These are phyloP conservation scores for Candida awuae DNA, from an alignment of 805 yeast species.

Conservation along the genomic window DNA sequence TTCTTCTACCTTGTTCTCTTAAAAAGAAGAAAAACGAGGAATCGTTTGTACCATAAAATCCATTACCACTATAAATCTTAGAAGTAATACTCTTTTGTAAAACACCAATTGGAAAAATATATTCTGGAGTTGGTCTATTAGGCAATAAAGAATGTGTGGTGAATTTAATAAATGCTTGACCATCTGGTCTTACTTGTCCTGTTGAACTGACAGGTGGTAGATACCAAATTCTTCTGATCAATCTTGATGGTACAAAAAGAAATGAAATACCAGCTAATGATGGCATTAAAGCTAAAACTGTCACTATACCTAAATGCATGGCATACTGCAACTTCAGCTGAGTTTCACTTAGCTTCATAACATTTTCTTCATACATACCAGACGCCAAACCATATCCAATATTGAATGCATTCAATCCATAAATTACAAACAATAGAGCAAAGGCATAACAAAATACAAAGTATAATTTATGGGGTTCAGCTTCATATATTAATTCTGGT, in stretches of 20 bases:
- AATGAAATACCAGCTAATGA: constrained; percentile 33
- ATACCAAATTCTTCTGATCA: constrained; percentile 70
- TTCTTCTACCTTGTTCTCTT: constrained; percentile 45
- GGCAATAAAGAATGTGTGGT: constrained; percentile 74
- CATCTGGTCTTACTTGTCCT: constrained; percentile 36
- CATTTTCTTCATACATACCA: constrained; percentile 25
- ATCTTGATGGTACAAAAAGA: constrained; percentile 55
- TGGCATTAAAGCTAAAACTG: constrained; percentile 36
- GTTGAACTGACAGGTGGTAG: constrained; percentile 35
- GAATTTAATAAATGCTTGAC: constrained; percentile 40
- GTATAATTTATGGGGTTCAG: constrained; percentile 75
- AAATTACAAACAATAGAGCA: constrained; percentile 61
- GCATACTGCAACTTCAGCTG: constrained; percentile 20
- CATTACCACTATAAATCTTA: constrained; percentile 79
- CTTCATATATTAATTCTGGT: constrained; percentile 74
- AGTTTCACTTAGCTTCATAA: constrained; percentile 22
- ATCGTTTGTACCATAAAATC: constrained; percentile 78
- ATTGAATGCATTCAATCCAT: constrained; percentile 42
- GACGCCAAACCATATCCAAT: constrained; percentile 26
- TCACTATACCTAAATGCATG: constrained; percentile 27
- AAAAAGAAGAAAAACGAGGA: constrained; percentile 66
- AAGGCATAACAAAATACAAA: constrained; percentile 62
- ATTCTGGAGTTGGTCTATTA: constrained; percentile 67
- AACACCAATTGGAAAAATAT: constrained; percentile 52
- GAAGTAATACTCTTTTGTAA: constrained; percentile 51